Conservation (phyloP, 2,329 filamentous ascomycete genomes). For the Exophiala sideris region DNA sequence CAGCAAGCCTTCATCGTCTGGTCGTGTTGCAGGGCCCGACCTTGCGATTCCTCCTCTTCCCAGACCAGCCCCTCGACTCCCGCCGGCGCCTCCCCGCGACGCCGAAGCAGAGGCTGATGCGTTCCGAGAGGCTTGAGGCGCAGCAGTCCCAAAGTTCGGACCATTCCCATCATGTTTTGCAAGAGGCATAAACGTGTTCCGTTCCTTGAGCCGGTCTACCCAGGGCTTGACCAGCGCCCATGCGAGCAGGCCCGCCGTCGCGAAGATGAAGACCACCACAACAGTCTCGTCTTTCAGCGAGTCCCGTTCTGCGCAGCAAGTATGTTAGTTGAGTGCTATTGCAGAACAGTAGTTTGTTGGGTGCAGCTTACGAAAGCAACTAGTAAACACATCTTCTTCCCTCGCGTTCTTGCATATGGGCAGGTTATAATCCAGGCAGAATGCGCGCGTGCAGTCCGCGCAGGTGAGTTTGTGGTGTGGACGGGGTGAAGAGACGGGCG, state of each 20-base stretch:
- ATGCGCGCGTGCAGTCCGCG: slow-evolving; percentile 65
- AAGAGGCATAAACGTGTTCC: slow-evolving; percentile 10
- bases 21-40: not conserved
- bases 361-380: slow-evolving; percentile 57
- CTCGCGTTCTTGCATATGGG: slow-evolving; percentile 59
- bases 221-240: slow-evolving; percentile 59
- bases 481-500: slow-evolving; percentile 25
- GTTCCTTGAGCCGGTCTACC: slow-evolving; percentile 20
- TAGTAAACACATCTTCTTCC: slow-evolving; percentile 63
- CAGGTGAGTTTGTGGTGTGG: slow-evolving; percentile 50
- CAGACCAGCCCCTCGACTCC: not conserved
- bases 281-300: slow-evolving; percentile 65
- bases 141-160: not conserved
- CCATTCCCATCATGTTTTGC: slow-evolving; percentile 5
- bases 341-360: not conserved
- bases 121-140: no score
- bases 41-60: no score
- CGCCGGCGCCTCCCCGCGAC: not conserved
- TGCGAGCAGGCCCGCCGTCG: slow-evolving; percentile 57
- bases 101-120: no score
- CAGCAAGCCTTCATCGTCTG: not conserved
- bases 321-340: not conserved
- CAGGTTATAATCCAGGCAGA: slow-evolving; percentile 61
- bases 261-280: slow-evolving; percentile 63
- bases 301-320: slow-evolving; percentile 52